Evolutionary conservation across 768 basidiomycete species (phyloP).

Genomic region (Agrocybe praecox): DNA sequence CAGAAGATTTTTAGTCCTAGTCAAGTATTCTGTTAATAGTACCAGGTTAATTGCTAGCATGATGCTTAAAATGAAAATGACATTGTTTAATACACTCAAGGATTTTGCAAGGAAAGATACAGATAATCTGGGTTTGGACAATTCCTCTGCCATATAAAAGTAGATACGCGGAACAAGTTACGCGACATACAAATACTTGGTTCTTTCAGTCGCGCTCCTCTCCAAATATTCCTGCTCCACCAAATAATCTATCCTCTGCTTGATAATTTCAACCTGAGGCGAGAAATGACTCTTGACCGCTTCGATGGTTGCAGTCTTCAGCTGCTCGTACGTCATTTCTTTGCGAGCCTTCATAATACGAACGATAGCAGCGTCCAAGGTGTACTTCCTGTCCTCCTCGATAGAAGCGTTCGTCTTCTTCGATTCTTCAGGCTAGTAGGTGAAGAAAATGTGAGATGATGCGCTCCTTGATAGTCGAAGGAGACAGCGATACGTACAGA

Average conservation of each 20-base stretch:
- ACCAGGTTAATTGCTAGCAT: not conserved
- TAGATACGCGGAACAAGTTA: too few relatives aligned
- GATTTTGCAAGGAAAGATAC: too few relatives aligned
- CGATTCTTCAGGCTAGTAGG: constrained; percentile 90
- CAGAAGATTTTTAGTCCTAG: constrained; percentile 14
- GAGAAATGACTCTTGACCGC: constrained; percentile 88
- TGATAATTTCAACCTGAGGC: constrained; percentile 84
- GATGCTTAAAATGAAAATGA: not conserved
- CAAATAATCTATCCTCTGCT: constrained; percentile 77
- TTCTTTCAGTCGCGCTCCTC: constrained; percentile 72
- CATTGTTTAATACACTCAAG: too few relatives aligned
- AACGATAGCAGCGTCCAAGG: constrained; percentile 94
- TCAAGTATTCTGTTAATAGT: not conserved
- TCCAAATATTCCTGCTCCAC: constrained; percentile 88
- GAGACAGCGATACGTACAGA: constrained; percentile 54
- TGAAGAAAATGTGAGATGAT: too few relatives aligned
- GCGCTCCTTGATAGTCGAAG: too few relatives aligned
- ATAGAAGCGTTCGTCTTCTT: constrained; percentile 81
- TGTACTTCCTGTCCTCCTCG: constrained; percentile 83
- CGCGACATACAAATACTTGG: constrained; percentile 80
- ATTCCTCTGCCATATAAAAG: too few relatives aligned
- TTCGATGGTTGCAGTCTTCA: constrained; percentile 83
- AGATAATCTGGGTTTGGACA: too few relatives aligned
- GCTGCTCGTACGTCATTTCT: constrained; percentile 74
- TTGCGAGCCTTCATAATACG: constrained; percentile 95